phyloP scores from a whole-genome alignment of 2,329 filamentous ascomycete species.

The Fusarium sp. region DNA sequence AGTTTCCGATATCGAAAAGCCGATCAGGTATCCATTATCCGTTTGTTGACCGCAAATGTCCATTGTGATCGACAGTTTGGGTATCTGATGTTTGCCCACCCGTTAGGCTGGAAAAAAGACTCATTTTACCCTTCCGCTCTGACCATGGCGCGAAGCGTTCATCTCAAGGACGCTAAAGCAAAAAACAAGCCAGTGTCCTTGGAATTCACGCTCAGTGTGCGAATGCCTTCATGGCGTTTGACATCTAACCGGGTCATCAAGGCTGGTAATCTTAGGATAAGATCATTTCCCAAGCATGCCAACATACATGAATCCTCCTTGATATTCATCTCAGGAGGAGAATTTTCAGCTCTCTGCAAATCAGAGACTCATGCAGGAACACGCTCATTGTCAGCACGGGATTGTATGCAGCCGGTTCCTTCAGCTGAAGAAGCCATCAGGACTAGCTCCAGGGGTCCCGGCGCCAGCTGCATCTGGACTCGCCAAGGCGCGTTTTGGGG shows the following conservation, averaged over 20 bases:
- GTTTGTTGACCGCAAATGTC: background rate
- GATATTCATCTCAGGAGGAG: background rate
- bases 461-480: constrained; percentile 31
- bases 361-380: background rate
- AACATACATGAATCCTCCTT: background rate
- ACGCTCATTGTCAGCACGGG: constrained; percentile 9
- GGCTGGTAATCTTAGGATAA: background rate
- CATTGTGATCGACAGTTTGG: background rate
- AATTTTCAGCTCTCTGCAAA: background rate
- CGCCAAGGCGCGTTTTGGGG: constrained; percentile 26
- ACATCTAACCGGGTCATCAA: background rate
- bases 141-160: constrained; percentile 9
- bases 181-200: background rate
- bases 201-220: background rate
- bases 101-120: background rate
- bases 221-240: background rate
- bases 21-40: background rate
- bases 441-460: constrained; percentile 43
- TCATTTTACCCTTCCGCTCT: constrained; percentile 18
- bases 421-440: constrained; percentile 33
- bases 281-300: background rate
- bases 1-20: background rate
- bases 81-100: background rate
- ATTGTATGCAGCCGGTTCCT: constrained; percentile 28
- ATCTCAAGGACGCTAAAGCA: constrained; percentile 2